Conservation (phyloP, 2,329 filamentous ascomycete species). For the Chaetothyriales sp. region DNA sequence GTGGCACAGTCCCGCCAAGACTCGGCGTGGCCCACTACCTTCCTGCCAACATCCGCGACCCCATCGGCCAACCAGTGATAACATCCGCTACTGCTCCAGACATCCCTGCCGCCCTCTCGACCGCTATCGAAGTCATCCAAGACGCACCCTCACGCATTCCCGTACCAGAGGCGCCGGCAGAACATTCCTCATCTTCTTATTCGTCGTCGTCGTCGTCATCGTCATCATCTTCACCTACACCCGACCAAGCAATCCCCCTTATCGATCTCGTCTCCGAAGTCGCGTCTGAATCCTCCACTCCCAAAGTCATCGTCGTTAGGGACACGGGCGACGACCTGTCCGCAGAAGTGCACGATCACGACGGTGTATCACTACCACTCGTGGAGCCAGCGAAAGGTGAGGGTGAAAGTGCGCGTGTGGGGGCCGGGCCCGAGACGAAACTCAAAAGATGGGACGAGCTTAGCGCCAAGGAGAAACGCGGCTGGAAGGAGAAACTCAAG, state of each 20-base stretch:
- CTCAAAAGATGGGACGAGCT: constrained; percentile 58
- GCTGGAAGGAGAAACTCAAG: constrained; percentile 56
- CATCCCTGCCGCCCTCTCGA: constrained; percentile 1
- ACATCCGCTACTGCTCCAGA: constrained; percentile 5
- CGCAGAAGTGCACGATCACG: constrained; percentile 23
- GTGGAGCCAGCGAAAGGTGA: background rate
- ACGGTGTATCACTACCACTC: constrained; percentile 2
- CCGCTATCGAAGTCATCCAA: constrained; percentile 4
- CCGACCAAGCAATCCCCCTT: constrained; percentile 6
- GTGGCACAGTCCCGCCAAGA: constrained; percentile 42
- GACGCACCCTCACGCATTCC: constrained; percentile 4
- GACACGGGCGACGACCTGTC: constrained; percentile 25
- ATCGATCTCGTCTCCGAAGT: constrained; percentile 4
- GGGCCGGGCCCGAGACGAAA: background rate
- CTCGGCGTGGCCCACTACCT: constrained; percentile 45
- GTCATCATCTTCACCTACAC: constrained; percentile 1
- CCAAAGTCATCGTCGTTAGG: constrained; percentile 20
- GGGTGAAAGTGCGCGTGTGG: background rate
- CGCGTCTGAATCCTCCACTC: constrained; percentile 11
- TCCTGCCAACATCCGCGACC: constrained; percentile 33
- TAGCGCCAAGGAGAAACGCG: constrained; percentile 44
- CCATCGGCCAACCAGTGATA: constrained; percentile 19
- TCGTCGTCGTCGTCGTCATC: background rate
- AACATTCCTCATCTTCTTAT: background rate
- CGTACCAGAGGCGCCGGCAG: constrained; percentile 1